Evolutionary conservation across 768 basidiomycete genomes (phyloP).

Genomic region (Lanmaoa pseudosensibilis): DNA sequence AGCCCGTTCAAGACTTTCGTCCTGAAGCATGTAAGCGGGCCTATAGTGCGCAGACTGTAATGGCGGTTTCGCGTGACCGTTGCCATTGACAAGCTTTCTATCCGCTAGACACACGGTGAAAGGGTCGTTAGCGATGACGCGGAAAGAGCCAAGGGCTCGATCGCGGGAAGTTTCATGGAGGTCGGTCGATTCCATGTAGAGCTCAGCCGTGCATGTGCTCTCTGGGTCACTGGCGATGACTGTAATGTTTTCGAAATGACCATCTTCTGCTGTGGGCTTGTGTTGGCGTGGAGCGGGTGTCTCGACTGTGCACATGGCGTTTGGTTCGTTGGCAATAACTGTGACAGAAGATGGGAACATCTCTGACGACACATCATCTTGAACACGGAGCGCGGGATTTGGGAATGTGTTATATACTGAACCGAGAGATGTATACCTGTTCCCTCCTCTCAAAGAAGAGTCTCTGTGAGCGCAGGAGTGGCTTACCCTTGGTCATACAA

Average conservation of each 20-base stretch:
- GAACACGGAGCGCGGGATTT: constrained; percentile 72
- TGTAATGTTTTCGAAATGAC: constrained; percentile 6
- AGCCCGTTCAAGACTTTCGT: constrained; percentile 72
- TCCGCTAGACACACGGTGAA: constrained; percentile 20
- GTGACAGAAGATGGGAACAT: constrained; percentile 22
- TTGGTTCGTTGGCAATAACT: constrained; percentile 21
- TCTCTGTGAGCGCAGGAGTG: background rate
- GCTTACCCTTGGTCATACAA: constrained; percentile 90
- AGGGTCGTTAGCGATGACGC: constrained; percentile 24
- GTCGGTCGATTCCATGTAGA: background rate
- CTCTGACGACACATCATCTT: constrained; percentile 8
- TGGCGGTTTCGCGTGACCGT: background rate
- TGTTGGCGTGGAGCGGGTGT: background rate
- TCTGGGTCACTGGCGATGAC: constrained; percentile 23
- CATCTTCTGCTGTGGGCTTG: background rate
- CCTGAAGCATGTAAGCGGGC: constrained; percentile 80
- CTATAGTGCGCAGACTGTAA: constrained; percentile 44
- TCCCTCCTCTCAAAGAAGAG: background rate
- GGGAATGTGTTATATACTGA: constrained; percentile 94
- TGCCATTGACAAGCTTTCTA: background rate
- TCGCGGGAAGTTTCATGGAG: background rate
- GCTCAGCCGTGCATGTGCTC: constrained; percentile 18
- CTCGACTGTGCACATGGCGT: constrained; percentile 18
- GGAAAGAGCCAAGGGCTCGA: constrained; percentile 11
- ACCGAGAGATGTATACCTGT: constrained; percentile 95